phyloP scores from a whole-genome alignment of 2,329 filamentous ascomycete genomes.

The Colletotrichum cuscutae region DNA sequence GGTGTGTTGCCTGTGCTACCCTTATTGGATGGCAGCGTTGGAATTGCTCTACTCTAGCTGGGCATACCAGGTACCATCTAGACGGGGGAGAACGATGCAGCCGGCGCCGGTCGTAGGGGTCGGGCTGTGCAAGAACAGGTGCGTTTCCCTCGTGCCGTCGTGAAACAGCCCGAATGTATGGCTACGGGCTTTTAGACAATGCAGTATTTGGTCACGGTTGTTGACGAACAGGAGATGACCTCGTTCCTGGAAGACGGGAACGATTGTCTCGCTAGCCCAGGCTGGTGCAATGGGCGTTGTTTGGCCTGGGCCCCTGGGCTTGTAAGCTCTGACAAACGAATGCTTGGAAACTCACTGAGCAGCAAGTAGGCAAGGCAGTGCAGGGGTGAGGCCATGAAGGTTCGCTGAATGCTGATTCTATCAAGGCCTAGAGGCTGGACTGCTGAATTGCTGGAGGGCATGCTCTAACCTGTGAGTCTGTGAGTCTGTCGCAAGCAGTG shows the following conservation, averaged over 20 bases:
- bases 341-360: background rate
- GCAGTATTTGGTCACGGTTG: background rate
- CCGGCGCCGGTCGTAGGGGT: too few species aligned
- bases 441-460: background rate
- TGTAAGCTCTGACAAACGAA: slow-evolving; percentile 22
- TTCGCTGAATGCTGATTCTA: background rate
- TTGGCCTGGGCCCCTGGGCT: background rate
- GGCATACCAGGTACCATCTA: too few species aligned
- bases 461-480: background rate
- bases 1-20: too few species aligned
- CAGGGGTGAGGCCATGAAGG: background rate
- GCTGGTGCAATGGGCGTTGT: background rate
- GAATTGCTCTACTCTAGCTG: too few species aligned
- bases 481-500: background rate
- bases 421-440: background rate
- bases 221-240: slow-evolving; percentile 5
- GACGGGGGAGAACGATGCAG: too few species aligned
- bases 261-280: background rate
- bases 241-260: background rate
- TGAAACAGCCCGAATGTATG: slow-evolving; percentile 18
- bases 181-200: slow-evolving; percentile 2
- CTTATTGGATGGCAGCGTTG: too few species aligned
- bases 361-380: background rate
- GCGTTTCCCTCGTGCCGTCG: background rate
- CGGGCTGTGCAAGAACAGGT: background rate